Percentiles rank a stretch among this genome's conserved stretches.
These are phyloP conservation scores for Polygonum maritimum DNA, from an alignment of 148 eudicot species.

Conservation along the genomic window DNA sequence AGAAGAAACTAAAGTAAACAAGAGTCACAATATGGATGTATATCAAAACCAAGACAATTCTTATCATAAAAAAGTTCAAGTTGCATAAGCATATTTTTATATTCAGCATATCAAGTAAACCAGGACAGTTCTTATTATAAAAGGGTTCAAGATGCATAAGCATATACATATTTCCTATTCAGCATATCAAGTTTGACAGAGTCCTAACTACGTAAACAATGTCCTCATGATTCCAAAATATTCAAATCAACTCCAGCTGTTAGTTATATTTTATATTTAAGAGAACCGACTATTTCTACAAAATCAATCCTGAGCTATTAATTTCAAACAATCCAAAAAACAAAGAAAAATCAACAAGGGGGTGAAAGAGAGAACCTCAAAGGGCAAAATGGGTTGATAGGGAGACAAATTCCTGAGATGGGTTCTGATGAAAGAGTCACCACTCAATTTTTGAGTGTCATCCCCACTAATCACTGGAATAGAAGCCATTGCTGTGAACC, in stretches of 20 bases:
- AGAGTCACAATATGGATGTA: too few species aligned
- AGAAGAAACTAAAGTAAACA: background rate
- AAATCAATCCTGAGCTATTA: background rate
- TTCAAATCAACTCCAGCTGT: too few species aligned
- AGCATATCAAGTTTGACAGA: background rate
- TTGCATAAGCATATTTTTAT: background rate
- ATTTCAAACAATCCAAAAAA: background rate
- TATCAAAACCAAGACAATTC: background rate
- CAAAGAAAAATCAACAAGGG: background rate
- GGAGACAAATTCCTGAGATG: slow-evolving; percentile 82
- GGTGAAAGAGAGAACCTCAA: slow-evolving; percentile 33
- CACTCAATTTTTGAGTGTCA: slow-evolving; percentile 25
- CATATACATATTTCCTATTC: background rate
- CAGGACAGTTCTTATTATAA: too few species aligned
- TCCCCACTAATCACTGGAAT: slow-evolving; percentile 30
- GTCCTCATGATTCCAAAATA: too few species aligned
- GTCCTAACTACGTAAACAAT: too few species aligned
- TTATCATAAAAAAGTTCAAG: background rate
- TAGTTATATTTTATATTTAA: background rate
- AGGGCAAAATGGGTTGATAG: slow-evolving; percentile 71
- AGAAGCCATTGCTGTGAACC: slow-evolving; percentile 51
- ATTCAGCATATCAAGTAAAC: background rate
- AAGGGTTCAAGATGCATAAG: background rate
- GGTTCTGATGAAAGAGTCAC: slow-evolving; percentile 69
- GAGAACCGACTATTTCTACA: background rate